Percentiles rank a stretch among this genome's conserved stretches.
Conservation (phyloP, 176 grass and related monocot genomes). For the Puya raimondii region DNA sequence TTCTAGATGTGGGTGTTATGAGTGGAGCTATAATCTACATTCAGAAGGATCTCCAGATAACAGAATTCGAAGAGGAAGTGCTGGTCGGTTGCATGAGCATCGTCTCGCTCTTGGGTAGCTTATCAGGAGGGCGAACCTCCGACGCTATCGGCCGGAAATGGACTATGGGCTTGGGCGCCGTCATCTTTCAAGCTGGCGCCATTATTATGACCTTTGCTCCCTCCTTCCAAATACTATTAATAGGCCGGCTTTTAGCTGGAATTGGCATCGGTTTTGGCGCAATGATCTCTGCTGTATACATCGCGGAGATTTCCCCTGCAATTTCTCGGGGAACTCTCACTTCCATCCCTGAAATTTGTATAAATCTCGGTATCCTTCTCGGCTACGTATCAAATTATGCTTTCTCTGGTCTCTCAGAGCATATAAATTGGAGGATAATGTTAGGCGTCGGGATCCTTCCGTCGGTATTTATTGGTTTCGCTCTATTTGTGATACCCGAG, state of each 20-base stretch:
- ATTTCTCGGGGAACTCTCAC: conserved; percentile 67
- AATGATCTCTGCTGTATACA: conserved; percentile 91
- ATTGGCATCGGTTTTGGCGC: conserved; percentile 84
- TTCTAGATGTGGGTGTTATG: conserved; percentile 91
- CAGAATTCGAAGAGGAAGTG: conserved; percentile 79
- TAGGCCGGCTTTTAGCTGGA: conserved; percentile 67
- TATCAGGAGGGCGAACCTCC: conserved; percentile 78
- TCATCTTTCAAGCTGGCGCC: conserved; percentile 71
- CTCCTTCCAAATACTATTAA: conserved; percentile 71
- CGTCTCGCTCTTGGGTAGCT: conserved; percentile 77
- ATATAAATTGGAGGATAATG: conserved; percentile 96
- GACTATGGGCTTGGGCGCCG: conserved; percentile 77
- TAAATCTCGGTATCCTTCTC: conserved; percentile 82
- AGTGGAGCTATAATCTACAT: conserved; percentile 81
- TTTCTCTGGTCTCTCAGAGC: conserved; percentile 62
- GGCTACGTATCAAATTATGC: conserved; percentile 94
- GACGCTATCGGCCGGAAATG: conserved; percentile 83
- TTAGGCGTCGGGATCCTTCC: conserved; percentile 75
- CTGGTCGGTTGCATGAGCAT: conserved; percentile 82
- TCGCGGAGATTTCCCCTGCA: conserved; percentile 84
- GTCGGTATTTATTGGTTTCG: conserved; percentile 76
- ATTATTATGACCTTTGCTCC: conserved; percentile 82
- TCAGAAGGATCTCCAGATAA: conserved; percentile 81
- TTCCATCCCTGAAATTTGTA: conserved; percentile 85
- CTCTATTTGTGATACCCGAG: conserved; percentile 74